phyloP scores from a whole-genome alignment of 768 basidiomycete genomes.

The Suillus paluster region DNA sequence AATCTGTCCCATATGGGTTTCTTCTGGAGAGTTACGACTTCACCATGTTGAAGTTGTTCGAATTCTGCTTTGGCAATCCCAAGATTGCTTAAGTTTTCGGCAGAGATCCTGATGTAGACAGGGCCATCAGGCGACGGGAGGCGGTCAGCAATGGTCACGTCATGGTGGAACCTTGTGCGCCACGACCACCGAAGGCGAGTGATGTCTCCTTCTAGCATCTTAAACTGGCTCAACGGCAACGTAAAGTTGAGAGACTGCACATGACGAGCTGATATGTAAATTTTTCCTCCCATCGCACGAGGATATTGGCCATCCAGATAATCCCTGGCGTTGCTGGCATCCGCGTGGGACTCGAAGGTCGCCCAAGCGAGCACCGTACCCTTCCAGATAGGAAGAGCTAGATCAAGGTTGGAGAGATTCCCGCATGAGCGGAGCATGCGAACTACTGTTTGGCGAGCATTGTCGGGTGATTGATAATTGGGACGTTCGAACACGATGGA shows the following conservation, averaged over 20 bases:
- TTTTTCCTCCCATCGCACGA: conserved; percentile 45
- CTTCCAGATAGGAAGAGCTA: conserved; percentile 54
- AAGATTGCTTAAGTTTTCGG: conserved; percentile 53
- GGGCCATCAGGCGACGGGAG: conserved; percentile 14
- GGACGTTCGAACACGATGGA: conserved; percentile 57
- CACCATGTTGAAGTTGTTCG: conserved; percentile 65
- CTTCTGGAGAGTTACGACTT: conserved; percentile 55
- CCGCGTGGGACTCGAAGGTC: conserved; percentile 52
- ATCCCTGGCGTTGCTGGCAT: conserved; percentile 55
- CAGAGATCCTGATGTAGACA: conserved; percentile 51
- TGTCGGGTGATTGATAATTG: conserved; percentile 44
- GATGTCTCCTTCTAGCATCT: conserved; percentile 49
- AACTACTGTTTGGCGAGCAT: conserved; percentile 43
- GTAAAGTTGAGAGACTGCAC: conserved; percentile 54
- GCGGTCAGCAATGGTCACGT: conserved; percentile 30
- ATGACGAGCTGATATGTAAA: conserved; percentile 54
- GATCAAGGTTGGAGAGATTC: conserved; percentile 45
- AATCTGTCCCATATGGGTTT: conserved; percentile 69
- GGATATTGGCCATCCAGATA: conserved; percentile 53
- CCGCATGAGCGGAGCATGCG: conserved; percentile 43
- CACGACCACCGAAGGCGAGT: conserved; percentile 44
- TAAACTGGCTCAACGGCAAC: conserved; percentile 43
- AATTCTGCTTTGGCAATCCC: conserved; percentile 61
- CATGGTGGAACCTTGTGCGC: conserved; percentile 31
- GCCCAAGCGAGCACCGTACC: conserved; percentile 59